Base-by-base conservation (phyloP, 345 rosid species). In the Aquilaria yunnanensis region DNA sequence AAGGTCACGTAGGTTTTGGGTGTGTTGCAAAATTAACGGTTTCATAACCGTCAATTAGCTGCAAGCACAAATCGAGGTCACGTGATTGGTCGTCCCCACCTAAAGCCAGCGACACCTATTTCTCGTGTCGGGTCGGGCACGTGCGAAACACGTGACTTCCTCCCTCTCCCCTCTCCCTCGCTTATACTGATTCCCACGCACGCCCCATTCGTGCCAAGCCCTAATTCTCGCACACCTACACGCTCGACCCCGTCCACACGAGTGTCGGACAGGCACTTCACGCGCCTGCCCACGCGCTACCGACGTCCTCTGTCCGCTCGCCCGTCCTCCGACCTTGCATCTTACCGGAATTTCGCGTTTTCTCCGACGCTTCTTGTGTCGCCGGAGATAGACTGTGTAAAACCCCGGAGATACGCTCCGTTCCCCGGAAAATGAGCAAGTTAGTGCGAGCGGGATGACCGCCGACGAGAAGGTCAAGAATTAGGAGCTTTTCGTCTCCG, bases 161-260 rank as follows among this genome's bases (percentile, higher is more conserved):
- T 64, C 75, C 47, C 79, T 67, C 75, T 41, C 43, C 64, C 67
- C 47, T 37, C 69, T 67, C 61, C 31, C 65, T 57, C 12, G 75
- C 71, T 63, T 68, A 62, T 66, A 32, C 81, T 61, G 56, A 9
- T 64, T 6, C 55, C 37, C 57, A 52, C 82, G 53, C 97, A 86
- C 90, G 96, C 94, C 80, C 62, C 75, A 74, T 81, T 74, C 97
- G 97, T 91, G 97, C 77, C 90, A 85, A 80, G 12, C 75, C 75
- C 71, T 50, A 34, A 50, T 34, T 37, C 73, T 67, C 79, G 63
- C 82, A 74, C 90, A 78, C 74, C 66, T 66, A 71, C 89, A 81
- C 87, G 87, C 79, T 80, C 75, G 86, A 71, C 53, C 57, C 66
- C 60, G 53, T 50, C 32, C 95, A 72, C 91, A 88, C 96, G 89